Base-by-base conservation (phyloP, 2,329 filamentous ascomycete genomes). In the Corinectria fuckeliana region DNA sequence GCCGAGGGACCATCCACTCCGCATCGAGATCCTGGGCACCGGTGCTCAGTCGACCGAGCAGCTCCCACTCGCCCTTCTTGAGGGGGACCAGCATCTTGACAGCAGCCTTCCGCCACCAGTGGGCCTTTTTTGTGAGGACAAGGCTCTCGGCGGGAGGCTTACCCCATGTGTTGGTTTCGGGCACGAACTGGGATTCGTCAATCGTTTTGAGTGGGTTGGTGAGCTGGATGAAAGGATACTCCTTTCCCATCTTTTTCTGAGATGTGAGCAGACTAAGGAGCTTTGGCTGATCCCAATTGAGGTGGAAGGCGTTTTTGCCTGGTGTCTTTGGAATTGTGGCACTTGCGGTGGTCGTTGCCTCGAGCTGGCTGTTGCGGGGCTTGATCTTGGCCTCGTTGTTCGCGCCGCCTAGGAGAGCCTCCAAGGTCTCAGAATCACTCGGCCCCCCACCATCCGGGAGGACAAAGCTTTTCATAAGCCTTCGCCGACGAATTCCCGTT, bases 51-150 rank as follows among this genome's bases (percentile, higher is more conserved):
- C 73, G 72, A n/a, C 72, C 72, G n/a, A 89, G 72, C 13, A 80
- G 69, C 13, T 87, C 77, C 85, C 85, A 89, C 67, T 88, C 84
- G 16, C 76, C 74, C 25, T 71, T 74, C 6, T 78, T 78, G 14
- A 89, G 58, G 0, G 87, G 87, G n/a, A 85, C 83, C 65, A 85
- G 74, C 6, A 86, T 61, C 58, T 80, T 83, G 11, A 78, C 71
- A 1, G 81, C 73, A 14, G 77, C 68, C 4, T 56, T 56, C 34
- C 72, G 78, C 82, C 84, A 89, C 75, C 81, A 83, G 20, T 72
- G 76, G 25, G 76, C 79, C 45, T 75, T 67, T 59, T 82, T 82
- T 9, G 76, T 77, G n/a, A 77, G 74, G 7, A 73, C 66, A 1
- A 81, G 67, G 41, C 72, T 78, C 5, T 74, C 64, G 3, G 76